Evolutionary conservation across 192 early-diverging fungal genomes (phyloP).

Genomic region (Coemansia sp.): DNA sequence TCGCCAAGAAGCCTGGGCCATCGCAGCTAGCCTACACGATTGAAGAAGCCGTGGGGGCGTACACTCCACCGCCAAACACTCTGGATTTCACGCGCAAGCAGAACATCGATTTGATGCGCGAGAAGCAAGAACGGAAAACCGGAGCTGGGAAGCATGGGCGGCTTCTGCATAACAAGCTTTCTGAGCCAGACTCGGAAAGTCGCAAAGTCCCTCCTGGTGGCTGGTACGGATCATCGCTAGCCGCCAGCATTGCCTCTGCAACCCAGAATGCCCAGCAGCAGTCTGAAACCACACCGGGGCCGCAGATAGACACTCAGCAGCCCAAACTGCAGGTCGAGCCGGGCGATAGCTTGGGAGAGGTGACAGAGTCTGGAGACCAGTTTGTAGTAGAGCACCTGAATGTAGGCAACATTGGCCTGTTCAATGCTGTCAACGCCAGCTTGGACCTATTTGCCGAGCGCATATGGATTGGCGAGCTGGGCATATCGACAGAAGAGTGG

Average conservation of each 20-base stretch:
- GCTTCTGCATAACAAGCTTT: constrained; percentile 22
- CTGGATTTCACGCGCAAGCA: constrained; percentile 52
- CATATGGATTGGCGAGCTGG: constrained; percentile 77
- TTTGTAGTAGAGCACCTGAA: constrained; percentile 73
- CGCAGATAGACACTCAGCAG: constrained; percentile 16
- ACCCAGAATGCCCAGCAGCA: not conserved
- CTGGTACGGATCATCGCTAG: constrained; percentile 5
- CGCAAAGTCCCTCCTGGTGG: not conserved
- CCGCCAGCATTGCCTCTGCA: not conserved
- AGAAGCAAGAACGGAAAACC: constrained; percentile 37
- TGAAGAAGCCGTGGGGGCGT: constrained; percentile 41
- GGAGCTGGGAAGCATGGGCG: constrained; percentile 43
- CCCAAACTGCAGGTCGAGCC: not conserved
- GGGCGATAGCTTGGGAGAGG: constrained; percentile 10
- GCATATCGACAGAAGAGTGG: constrained; percentile 69
- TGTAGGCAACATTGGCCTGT: constrained; percentile 91
- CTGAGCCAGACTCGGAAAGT: not conserved
- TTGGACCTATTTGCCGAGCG: constrained; percentile 56
- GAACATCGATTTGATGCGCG: constrained; percentile 41
- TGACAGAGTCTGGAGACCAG: constrained; percentile 41
- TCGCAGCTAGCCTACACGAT: constrained; percentile 45
- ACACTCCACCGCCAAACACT: constrained; percentile 46
- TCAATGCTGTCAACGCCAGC: constrained; percentile 82
- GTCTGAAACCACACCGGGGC: constrained; percentile 3
- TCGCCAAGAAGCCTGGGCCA: constrained; percentile 27